phyloP scores from a whole-genome alignment of 2,329 filamentous ascomycete species.

The Colletotrichum tropicale region DNA sequence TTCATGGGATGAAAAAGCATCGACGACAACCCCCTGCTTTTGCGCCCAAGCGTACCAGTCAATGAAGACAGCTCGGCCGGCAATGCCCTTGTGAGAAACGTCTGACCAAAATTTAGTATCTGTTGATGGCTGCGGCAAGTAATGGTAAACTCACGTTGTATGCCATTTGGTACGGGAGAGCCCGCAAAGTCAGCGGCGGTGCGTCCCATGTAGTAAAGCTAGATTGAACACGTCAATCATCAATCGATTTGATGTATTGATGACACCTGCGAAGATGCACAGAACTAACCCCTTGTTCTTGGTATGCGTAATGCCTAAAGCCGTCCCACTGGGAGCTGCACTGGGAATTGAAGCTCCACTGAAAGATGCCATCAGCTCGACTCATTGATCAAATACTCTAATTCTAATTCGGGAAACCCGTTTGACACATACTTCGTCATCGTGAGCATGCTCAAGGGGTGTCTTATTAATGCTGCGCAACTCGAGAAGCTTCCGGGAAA shows the following conservation, averaged over 20 bases:
- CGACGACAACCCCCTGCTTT: conserved; percentile 21
- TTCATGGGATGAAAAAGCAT: conserved; percentile 21
- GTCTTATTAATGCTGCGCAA: conserved; percentile 25
- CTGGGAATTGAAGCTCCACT: conserved; percentile 29
- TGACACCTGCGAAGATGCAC: neutral
- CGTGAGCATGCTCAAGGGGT: conserved; percentile 26
- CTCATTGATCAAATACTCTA: neutral
- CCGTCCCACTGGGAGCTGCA: conserved; percentile 29
- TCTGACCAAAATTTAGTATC: neutral
- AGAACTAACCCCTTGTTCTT: conserved; percentile 21
- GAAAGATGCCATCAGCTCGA: neutral
- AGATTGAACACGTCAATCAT: neutral
- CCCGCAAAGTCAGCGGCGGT: conserved; percentile 23
- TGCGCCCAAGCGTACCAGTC: conserved; percentile 59
- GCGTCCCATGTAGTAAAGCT: conserved; percentile 29
- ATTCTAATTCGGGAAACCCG: neutral
- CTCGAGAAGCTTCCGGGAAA: conserved; percentile 23
- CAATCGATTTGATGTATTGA: neutral
- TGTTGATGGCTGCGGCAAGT: neutral
- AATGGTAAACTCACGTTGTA: conserved; percentile 23
- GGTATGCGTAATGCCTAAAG: conserved; percentile 27
- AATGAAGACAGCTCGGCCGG: conserved; percentile 53
- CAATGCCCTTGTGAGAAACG: conserved; percentile 36
- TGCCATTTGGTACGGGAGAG: conserved; percentile 22
- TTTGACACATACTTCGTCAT: conserved; percentile 25